A percentile compares a stretch with the other conserved stretches of the same genome.
Evolutionary conservation across 176 grass and related monocot species (phyloP).

Genomic region (Musa troglodytarum): DNA sequence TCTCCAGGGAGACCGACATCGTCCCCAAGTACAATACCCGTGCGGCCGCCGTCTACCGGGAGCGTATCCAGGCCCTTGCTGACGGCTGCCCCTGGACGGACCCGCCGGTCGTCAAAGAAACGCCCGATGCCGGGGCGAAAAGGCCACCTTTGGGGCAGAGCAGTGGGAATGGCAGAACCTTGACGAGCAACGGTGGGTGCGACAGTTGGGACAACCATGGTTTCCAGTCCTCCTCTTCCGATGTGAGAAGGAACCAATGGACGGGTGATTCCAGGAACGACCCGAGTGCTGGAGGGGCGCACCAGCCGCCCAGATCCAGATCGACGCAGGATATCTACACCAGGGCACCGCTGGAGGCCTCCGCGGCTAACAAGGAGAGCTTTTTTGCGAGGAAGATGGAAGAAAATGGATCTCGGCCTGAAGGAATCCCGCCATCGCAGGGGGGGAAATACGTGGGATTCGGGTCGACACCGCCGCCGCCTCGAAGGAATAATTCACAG

Average conservation of each 20-base stretch:
- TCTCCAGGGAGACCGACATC: not conserved
- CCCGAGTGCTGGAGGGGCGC: not conserved
- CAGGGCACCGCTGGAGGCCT: not conserved
- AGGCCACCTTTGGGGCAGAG: not conserved
- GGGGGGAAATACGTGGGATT: slow-evolving; percentile 6
- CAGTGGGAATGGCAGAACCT: not conserved
- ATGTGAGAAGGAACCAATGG: not conserved
- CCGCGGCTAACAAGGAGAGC: not conserved
- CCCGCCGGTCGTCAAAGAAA: slow-evolving; percentile 8
- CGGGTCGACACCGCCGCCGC: not conserved
- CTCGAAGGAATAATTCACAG: not conserved
- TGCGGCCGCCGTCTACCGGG: slow-evolving; percentile 4
- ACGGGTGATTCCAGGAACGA: not conserved
- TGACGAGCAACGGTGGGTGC: not conserved
- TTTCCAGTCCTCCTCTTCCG: slow-evolving; percentile 1
- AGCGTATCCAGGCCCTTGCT: not conserved
- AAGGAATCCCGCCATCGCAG: slow-evolving; percentile 3
- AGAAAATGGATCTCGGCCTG: not conserved
- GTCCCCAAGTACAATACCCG: not conserved
- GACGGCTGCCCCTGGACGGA: not conserved
- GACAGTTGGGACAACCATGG: not conserved
- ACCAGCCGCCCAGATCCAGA: not conserved
- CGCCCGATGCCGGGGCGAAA: not conserved
- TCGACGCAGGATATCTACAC: slow-evolving; percentile 1
- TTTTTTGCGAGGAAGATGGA: not conserved